Evolutionary conservation across 2,329 filamentous ascomycete genomes (phyloP).

Genomic region (Ophiostoma tasmaniense): DNA sequence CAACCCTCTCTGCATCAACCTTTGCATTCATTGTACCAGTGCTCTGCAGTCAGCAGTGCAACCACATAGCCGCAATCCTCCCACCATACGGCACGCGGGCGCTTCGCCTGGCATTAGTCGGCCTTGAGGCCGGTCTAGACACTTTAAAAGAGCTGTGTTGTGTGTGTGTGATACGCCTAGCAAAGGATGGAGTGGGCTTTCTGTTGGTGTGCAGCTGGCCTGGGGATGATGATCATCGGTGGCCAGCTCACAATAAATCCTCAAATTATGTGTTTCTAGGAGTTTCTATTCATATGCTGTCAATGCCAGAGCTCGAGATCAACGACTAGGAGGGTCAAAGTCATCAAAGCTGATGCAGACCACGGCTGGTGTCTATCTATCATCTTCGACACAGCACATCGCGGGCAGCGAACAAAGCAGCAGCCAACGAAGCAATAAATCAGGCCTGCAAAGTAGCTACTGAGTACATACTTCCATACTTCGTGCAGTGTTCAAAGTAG

Average conservation of each 20-base stretch:
- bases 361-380: neutral
- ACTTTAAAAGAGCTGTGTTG: neutral
- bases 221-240: neutral
- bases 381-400: neutral
- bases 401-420: no score
- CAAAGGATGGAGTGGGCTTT: neutral
- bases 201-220: neutral
- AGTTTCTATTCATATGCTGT: neutral
- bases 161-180: neutral
- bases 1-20: conserved; percentile 1
- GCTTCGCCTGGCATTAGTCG: neutral
- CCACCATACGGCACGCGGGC: neutral
- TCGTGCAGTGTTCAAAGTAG: neutral
- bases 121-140: neutral
- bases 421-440: neutral
- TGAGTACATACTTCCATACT: no score
- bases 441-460: no score
- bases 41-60: neutral
- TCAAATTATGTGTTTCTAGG: neutral
- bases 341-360: neutral
- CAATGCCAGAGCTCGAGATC: neutral
- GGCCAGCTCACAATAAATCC: neutral
- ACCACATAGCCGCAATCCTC: neutral
- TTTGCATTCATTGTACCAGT: neutral
- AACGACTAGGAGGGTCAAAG: neutral